Percentiles rank a stretch among this genome's conserved stretches.
Evolutionary conservation across 768 basidiomycete species (phyloP).

Genomic region (Strobilomyces confusus): DNA sequence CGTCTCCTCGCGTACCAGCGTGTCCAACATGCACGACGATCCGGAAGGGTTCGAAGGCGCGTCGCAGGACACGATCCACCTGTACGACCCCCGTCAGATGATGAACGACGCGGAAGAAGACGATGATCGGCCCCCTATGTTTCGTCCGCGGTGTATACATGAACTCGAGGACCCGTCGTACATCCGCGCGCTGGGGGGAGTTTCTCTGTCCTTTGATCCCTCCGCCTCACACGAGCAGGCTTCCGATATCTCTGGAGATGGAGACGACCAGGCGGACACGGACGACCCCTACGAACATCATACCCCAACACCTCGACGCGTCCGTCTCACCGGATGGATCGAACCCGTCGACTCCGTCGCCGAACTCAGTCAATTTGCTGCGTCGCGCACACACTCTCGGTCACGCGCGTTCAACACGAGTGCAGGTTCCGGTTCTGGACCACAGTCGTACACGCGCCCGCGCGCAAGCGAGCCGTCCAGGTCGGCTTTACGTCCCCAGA

Average conservation of each 20-base stretch:
- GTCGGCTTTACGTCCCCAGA: neutral
- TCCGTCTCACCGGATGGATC: slow-evolving; percentile 55
- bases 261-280: neutral
- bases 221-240: neutral
- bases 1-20: slow-evolving; percentile 23
- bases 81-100: slow-evolving; percentile 12
- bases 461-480: neutral
- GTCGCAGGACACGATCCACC: slow-evolving; percentile 18
- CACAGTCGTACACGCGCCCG: neutral
- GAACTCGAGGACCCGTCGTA: slow-evolving; percentile 42
- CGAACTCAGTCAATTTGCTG: slow-evolving; percentile 50
- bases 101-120: slow-evolving; percentile 32
- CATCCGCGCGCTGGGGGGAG: slow-evolving; percentile 11
- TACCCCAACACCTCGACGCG: slow-evolving; percentile 24
- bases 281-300: slow-evolving; percentile 17
- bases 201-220: slow-evolving; percentile 5
- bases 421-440: neutral
- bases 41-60: slow-evolving; percentile 6
- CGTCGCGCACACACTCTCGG: slow-evolving; percentile 18
- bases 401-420: neutral
- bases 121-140: slow-evolving; percentile 24
- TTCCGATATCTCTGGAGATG: neutral
- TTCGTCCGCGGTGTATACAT: slow-evolving; percentile 49
- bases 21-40: slow-evolving; percentile 13
- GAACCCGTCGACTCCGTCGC: slow-evolving; percentile 47